A percentile compares a stretch with the other conserved stretches of the same genome.
These are phyloP conservation scores for Austroboletus eburneus DNA, from an alignment of 768 basidiomycete species.

Conservation along the genomic window DNA sequence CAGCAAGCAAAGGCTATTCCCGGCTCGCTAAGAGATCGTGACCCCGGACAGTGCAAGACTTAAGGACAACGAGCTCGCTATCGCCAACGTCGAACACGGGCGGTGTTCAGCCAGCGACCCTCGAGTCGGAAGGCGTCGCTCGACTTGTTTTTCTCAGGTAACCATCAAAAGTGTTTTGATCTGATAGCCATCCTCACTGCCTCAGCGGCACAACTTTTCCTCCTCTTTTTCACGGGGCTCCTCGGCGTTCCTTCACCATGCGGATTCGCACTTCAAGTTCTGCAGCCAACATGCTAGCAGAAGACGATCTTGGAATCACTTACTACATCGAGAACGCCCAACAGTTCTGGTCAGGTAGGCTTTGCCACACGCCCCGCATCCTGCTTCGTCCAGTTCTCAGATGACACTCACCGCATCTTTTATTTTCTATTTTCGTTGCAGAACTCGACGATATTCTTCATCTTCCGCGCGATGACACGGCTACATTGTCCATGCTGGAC, in stretches of 20 bases:
- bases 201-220: background rate
- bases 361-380: conserved; percentile 3
- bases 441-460: conserved; percentile 84
- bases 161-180: background rate
- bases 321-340: conserved; percentile 81
- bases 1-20: no score
- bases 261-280: conserved; percentile 17
- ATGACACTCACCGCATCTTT: conserved; percentile 3
- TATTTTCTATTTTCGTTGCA: conserved; percentile 29
- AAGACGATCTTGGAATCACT: conserved; percentile 73
- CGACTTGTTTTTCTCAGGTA: background rate
- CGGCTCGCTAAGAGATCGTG: no score
- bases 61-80: background rate
- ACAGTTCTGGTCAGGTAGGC: conserved; percentile 88
- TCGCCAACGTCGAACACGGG: conserved; percentile 8
- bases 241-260: conserved; percentile 4
- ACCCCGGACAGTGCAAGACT: conserved; percentile 21
- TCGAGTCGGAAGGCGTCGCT: background rate
- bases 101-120: background rate
- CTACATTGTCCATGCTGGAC: conserved; percentile 74
- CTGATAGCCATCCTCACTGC: background rate
- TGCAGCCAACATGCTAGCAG: conserved; percentile 26
- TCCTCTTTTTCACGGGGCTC: conserved; percentile 5
- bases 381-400: conserved; percentile 6
- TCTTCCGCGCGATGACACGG: conserved; percentile 52